phyloP scores from a whole-genome alignment of 768 basidiomycete genomes.

The Russula sp. region DNA sequence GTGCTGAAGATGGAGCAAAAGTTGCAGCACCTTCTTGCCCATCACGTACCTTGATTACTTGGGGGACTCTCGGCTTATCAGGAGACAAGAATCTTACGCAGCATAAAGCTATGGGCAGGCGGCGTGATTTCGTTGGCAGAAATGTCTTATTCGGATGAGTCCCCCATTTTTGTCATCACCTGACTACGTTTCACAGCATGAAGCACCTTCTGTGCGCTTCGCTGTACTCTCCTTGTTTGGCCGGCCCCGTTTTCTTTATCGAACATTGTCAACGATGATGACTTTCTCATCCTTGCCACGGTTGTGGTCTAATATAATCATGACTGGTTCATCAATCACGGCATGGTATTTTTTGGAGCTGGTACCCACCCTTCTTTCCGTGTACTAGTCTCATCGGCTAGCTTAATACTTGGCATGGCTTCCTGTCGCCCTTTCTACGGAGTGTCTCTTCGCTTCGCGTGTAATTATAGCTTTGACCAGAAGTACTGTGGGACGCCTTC shows the following conservation, averaged over 20 bases:
- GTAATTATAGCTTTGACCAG: background rate
- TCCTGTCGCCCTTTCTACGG: background rate
- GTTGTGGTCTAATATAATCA: background rate
- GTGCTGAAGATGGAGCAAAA: constrained; percentile 6
- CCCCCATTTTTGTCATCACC: background rate
- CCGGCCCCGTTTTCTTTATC: background rate
- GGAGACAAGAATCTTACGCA: background rate
- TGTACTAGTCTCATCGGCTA: background rate
- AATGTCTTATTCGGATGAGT: background rate
- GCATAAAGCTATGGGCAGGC: background rate
- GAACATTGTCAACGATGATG: background rate
- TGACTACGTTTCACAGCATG: background rate
- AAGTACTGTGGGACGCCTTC: background rate
- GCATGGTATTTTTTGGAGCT: background rate
- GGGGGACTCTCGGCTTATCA: background rate
- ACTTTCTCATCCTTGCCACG: background rate
- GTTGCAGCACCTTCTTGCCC: background rate
- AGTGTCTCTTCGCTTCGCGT: background rate
- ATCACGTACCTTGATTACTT: constrained; percentile 2
- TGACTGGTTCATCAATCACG: background rate
- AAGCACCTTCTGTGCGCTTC: background rate
- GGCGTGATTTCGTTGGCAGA: background rate
- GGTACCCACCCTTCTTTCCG: background rate
- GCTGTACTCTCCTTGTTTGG: background rate
- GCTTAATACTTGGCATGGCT: background rate